Base-by-base conservation (phyloP, 2,329 filamentous ascomycete genomes). In the Fusarium subtropicale region DNA sequence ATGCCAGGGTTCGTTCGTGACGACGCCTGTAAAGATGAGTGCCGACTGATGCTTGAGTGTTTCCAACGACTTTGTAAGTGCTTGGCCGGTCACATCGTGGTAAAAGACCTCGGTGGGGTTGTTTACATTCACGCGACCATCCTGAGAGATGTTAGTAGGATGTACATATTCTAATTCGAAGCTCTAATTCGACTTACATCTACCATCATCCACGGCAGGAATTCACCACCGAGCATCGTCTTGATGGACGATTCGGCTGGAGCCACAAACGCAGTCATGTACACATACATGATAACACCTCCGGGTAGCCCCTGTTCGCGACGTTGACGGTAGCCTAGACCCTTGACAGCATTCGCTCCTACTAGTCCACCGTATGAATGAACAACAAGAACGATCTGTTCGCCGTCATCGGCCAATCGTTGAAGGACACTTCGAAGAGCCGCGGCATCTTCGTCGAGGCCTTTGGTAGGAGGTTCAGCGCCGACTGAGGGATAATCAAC, bases 341-440 rank as follows among this genome's bases (percentile, higher is more conserved):
- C 79, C 15, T 74, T 66, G 11, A 83, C 69, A 1, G 79, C 82
- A 46, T 79, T 79, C 30, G 76, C 74, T 10, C 76, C 78, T 3
- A 82, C 74, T 1, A 81, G 72, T 16, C 82, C 82, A n/a, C 79
- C 79, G 73, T 82, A 84, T 4, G 80, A 83, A 64, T 85, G 82
- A 7, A 78, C 75, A 7, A 81, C 68, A 3, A 84, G 76, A 1
- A 84, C 68, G 16, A 85, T 77, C 30, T 83, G 75, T 46, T 81
- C 80, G 18, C 79, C 79, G 5, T 71, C 58, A 22, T 78, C 76
- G 8, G 75, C 69, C 16, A 83, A 75, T 15, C 60, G 54, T 16
- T 71, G 53, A 33, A 81, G 38, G 0, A 67, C 62, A 0, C 45
- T 22, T n/a, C 77, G 74, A 15, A 82, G 74, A 4, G 74, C 75